A percentile compares a stretch with the other conserved stretches of the same genome.
These are phyloP conservation scores for Jamesozyma hellenica DNA, from an alignment of 805 yeast species.

Conservation along the genomic window DNA sequence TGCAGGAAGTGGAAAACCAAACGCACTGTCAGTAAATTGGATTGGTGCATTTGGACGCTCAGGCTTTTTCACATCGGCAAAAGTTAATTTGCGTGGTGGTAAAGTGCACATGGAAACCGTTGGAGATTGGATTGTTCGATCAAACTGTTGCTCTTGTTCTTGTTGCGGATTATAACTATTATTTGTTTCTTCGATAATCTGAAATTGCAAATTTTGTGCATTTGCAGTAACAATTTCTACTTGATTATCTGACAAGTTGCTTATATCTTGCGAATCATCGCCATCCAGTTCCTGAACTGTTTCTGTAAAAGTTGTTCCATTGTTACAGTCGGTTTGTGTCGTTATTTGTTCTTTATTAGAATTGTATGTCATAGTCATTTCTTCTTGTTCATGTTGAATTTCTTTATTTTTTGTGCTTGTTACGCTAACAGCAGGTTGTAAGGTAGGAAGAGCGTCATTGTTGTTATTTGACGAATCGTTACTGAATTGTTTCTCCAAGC, in stretches of 20 bases:
- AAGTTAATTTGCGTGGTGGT: conserved; percentile 29
- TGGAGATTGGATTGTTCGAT: background rate
- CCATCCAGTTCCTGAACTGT: conserved; percentile 15
- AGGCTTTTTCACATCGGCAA: conserved; percentile 30
- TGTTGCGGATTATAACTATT: background rate
- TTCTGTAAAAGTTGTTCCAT: conserved; percentile 8
- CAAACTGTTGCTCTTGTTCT: background rate
- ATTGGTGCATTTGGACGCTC: conserved; percentile 46
- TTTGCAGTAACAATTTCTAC: background rate
- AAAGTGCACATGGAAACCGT: conserved; percentile 5
- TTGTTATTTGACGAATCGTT: background rate
- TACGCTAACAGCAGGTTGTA: conserved; percentile 15
- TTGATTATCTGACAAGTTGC: conserved; percentile 4
- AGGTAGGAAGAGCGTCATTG: conserved; percentile 4
- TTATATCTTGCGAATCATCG: conserved; percentile 17
- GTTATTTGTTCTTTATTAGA: too few relatives aligned
- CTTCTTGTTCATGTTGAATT: background rate
- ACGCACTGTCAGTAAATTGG: conserved; percentile 65
- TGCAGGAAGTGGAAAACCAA: conserved; percentile 81
- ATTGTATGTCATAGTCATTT: background rate
- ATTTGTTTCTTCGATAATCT: background rate
- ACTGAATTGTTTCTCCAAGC: background rate
- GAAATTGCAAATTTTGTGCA: background rate
- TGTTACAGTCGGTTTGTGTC: conserved; percentile 2
- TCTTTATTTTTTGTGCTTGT: conserved; percentile 8